Evolutionary conservation across 768 basidiomycete species (phyloP), one percentile per base, ranked within the genome.

Genomic region (Rhodocollybia butyracea): DNA sequence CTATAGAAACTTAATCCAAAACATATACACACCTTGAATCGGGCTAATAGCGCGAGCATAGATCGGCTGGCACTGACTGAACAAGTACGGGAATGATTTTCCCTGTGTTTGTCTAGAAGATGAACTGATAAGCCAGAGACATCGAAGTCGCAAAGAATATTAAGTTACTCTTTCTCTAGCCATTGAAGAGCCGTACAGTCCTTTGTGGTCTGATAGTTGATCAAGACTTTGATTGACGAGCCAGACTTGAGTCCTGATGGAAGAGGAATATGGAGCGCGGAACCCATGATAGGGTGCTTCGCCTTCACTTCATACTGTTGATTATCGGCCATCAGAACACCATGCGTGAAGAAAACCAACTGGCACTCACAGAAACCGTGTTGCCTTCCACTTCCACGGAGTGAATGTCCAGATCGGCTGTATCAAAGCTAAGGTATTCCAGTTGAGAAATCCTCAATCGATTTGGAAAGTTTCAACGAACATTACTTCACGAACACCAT

Each of bases 51-150:
- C 79, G 27, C 94, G 83, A 2, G 89, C 89, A 64, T 95, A 88
- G 61, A 94, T 96, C 3, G 95, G 91, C 60, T 97, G 94, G 63
- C 89, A 91, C 63, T 97, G 95, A 57, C 91, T 93, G 74, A 94
- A 98, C 15, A 98, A 69, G 70, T 89, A 97, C 0, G 91, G 87
- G 66, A 89, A 88, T 19, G 74, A 73, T 60, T 92, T 92, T 7
- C 92, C 92, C 57, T 91, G 89, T 0, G 94, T 97, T 70, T 93
- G 86, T 56, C 90, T 91, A 48, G 48, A 57, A 19, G 27, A 54
- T 30, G 2, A 24, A 32, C 13, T 5, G 5, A 22, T 22, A 2
- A 24, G 27, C 10, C 30, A 27, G 12, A 43, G 24, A 4, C 13
- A 27, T 32, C 22, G 41, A 5, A 42, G 4, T 5, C 27, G 13